phyloP scores from a whole-genome alignment of 768 basidiomycete species.

The Mycena galopus region DNA sequence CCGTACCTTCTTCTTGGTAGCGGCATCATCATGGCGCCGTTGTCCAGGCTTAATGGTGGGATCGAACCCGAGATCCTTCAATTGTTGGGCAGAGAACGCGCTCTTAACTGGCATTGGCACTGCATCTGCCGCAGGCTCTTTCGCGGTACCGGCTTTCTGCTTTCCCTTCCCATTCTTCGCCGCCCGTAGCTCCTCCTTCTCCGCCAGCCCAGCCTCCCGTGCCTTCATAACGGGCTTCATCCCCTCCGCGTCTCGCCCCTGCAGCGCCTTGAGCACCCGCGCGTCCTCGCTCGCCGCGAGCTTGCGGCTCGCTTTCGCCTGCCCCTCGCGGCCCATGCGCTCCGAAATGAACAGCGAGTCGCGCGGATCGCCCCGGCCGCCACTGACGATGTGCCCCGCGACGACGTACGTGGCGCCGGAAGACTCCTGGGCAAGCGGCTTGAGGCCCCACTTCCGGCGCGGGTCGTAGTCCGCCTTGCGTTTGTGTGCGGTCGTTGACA shows the following conservation, averaged over 20 bases:
- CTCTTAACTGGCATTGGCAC: conserved; percentile 38
- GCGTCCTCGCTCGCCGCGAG: conserved; percentile 72
- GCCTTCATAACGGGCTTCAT: conserved; percentile 74
- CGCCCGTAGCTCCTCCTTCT: conserved; percentile 26
- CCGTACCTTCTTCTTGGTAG: conserved; percentile 71
- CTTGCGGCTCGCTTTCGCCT: conserved; percentile 79
- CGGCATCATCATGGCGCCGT: conserved; percentile 53
- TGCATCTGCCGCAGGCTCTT: neutral
- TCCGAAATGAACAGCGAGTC: conserved; percentile 70
- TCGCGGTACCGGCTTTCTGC: conserved; percentile 29
- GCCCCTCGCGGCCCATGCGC: conserved; percentile 83
- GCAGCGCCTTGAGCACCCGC: conserved; percentile 66
- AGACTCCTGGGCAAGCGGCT: conserved; percentile 61
- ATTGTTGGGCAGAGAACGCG: conserved; percentile 74
- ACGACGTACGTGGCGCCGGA: conserved; percentile 81
- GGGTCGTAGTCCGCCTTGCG: conserved; percentile 76
- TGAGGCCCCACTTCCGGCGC: conserved; percentile 79
- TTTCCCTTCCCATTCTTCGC: conserved; percentile 45
- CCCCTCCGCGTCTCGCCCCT: conserved; percentile 76
- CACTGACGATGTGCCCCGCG: conserved; percentile 80
- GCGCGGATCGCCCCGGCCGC: conserved; percentile 50
- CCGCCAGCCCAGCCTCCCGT: conserved; percentile 56
- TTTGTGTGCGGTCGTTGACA: conserved; percentile 66
- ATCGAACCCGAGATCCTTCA: conserved; percentile 85
- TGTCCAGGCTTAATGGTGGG: conserved; percentile 72